These are phyloP conservation scores for Byssochlamys sp. DNA, from an alignment of 2,329 filamentous ascomycete species.

Conservation along the genomic window DNA sequence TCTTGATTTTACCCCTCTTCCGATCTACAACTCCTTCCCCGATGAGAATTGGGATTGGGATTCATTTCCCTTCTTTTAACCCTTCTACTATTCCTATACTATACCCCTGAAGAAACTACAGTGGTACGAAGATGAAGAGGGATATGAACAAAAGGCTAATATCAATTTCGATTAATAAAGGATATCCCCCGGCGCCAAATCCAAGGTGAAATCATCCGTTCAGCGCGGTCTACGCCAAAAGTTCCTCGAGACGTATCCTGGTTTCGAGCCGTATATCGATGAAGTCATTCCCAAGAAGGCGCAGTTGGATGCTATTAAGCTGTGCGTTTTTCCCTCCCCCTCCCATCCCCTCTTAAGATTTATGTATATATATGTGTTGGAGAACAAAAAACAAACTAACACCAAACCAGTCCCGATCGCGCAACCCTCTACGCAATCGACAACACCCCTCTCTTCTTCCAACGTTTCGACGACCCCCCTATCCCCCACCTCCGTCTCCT, in stretches of 20 bases:
- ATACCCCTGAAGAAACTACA: too few relatives aligned
- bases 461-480: conserved; percentile 66
- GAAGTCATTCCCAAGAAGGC: conserved; percentile 92
- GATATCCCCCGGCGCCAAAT: conserved; percentile 68
- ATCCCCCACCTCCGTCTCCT: conserved; percentile 83
- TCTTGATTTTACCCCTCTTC: background rate
- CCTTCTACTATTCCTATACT: too few relatives aligned
- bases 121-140: background rate
- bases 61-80: too few relatives aligned
- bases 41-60: background rate
- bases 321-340: conserved; percentile 39
- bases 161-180: conserved; percentile 36
- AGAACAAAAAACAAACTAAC: conserved; percentile 1
- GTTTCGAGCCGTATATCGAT: conserved; percentile 79
- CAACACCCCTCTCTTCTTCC: conserved; percentile 75
- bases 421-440: conserved; percentile 80
- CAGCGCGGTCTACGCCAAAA: conserved; percentile 78
- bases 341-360: background rate
- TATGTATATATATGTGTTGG: background rate
- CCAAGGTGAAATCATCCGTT: conserved; percentile 94
- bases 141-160: conserved; percentile 3
- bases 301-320: conserved; percentile 80
- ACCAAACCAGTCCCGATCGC: conserved; percentile 58
- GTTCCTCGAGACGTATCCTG: conserved; percentile 74
- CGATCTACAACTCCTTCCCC: background rate